Conservation (phyloP, 805 yeast genomes). For the Jamesozyma spencerorum region DNA sequence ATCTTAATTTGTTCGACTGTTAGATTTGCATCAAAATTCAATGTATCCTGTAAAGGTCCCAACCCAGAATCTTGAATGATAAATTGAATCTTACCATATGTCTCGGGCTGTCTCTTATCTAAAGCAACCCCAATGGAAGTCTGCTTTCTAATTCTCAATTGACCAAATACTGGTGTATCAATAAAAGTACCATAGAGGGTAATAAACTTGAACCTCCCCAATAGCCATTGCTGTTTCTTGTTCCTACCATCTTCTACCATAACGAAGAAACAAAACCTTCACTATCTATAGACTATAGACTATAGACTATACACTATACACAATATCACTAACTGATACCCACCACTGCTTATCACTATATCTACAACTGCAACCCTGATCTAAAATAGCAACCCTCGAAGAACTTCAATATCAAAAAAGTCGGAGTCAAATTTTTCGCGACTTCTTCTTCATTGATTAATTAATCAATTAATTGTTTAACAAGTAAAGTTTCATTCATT, state of each 20-base stretch:
- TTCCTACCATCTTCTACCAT: too few relatives aligned
- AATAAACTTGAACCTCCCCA: slow-evolving; percentile 1
- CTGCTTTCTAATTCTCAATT: slow-evolving; percentile 43
- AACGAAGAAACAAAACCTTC: too few relatives aligned
- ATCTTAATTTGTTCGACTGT: slow-evolving; percentile 9
- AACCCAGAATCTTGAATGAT: slow-evolving; percentile 17
- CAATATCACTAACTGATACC: neutral
- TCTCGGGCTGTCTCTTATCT: neutral
- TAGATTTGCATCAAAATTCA: slow-evolving; percentile 11
- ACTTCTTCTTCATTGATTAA: too few relatives aligned
- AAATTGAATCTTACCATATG: slow-evolving; percentile 37
- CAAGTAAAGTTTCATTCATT: too few relatives aligned
- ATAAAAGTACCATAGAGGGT: slow-evolving; percentile 58
- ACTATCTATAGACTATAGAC: too few relatives aligned
- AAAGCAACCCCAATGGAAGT: slow-evolving; percentile 54
- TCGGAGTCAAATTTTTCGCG: too few relatives aligned
- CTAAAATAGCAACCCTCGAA: neutral
- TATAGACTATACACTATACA: too few relatives aligned
- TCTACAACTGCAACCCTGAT: neutral
- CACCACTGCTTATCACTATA: too few relatives aligned
- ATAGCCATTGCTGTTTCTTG: too few relatives aligned
- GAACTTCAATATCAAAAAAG: too few relatives aligned
- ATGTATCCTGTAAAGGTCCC: slow-evolving; percentile 26
- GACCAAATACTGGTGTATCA: slow-evolving; percentile 56
- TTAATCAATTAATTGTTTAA: too few relatives aligned